Percentiles rank a stretch among this genome's conserved stretches.
Conservation (phyloP, 1,284 basidiomycete genomes). For the Fistulina hepatica region DNA sequence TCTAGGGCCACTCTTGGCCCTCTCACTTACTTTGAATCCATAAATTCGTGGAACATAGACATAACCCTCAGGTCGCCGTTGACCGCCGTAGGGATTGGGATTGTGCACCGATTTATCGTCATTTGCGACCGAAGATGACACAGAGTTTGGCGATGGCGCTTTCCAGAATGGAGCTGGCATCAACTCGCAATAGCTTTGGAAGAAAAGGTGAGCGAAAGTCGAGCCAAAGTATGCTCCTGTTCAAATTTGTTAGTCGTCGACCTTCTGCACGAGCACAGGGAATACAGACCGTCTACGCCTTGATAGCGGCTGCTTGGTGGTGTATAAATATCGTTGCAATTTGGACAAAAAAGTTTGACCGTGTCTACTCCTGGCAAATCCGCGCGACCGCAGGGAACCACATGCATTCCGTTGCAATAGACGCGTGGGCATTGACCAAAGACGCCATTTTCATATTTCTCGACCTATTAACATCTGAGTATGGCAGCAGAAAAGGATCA, state of each 20-base stretch:
- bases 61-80: conserved; percentile 74
- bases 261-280: conserved; percentile 1
- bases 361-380: conserved; percentile 98
- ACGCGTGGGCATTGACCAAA: conserved; percentile 96
- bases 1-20: conserved; percentile 82
- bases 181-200: conserved; percentile 92
- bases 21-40: conserved; percentile 78
- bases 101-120: conserved; percentile 53
- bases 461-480: conserved; percentile 49
- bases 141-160: conserved; percentile 38
- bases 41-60: conserved; percentile 93
- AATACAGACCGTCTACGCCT: conserved; percentile 82
- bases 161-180: conserved; percentile 83
- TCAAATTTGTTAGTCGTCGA: conserved; percentile 16
- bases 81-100: conserved; percentile 79
- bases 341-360: conserved; percentile 97
- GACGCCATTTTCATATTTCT: conserved; percentile 89
- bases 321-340: conserved; percentile 94
- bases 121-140: conserved; percentile 39
- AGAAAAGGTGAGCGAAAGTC: conserved; percentile 95
- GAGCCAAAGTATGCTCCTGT: conserved; percentile 98
- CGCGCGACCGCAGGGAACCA: conserved; percentile 92
- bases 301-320: conserved; percentile 95
- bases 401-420: conserved; percentile 82
- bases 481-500: conserved; percentile 9